Evolutionary conservation across 2,329 filamentous ascomycete species (phyloP), one percentile per base, ranked within the genome.

Genomic region (Paraphoma chrysanthemicola): DNA sequence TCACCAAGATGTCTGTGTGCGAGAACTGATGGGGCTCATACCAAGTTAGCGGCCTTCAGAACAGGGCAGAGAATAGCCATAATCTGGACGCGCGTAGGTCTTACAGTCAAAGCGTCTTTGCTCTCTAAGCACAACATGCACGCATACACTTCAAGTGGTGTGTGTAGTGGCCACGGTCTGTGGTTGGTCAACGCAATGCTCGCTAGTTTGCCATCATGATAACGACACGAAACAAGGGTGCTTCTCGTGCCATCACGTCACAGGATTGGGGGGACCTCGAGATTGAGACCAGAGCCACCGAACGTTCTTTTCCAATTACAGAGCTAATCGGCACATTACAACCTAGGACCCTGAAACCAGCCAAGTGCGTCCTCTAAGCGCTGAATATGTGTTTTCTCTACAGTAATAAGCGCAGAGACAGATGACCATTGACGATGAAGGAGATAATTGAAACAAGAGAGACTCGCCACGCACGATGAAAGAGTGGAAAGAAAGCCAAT

Each of bases 281-380:
- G 16, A 45, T 29, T 16, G 33, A 39, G 49, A 38, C 42, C 43
- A 54, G 48, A 54, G 49, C 53, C 51, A 54, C 59, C 53, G 51
- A 63, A 60, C 46, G 55, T 63, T 60, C 59, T 65, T 70, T 69
- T 70, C 64, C 68, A 67, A 71, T 72, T 71, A 71, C 62, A 62
- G 59, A 67, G 60, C 59, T 66, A 67, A 56, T 57, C 58, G 53
- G 59, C 59, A 60, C 55, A 63, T 55, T 58, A 61, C 53, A 55
- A 57, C 56, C 54, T 53, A 62, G 65, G 66, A 70, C 66, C 62
- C 63, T 64, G 62, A 65, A 68, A 57, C 72, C 68, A 67, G 65
- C 65, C 62, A 66, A 63, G 62, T 62, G 63, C 60, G 60, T 62
- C 64, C 63, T 67, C 52, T 48, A 57, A 58, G 59, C 48, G 52